Evolutionary conservation across 495 filamentous ascomycete species (phyloP).

Genomic region (Penicillium daleae): DNA sequence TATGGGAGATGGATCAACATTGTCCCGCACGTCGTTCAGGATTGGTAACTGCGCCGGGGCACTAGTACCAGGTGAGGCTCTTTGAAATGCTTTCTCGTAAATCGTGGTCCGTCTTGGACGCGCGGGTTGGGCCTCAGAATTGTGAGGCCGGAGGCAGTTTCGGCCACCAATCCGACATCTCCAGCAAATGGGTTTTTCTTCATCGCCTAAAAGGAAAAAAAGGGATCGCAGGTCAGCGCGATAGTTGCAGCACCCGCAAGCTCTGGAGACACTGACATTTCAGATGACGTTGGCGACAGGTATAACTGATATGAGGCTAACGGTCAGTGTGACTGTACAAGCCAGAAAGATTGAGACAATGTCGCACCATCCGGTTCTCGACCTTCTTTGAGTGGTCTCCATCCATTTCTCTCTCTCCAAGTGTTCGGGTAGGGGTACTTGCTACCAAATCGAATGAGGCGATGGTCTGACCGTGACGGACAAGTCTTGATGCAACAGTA

Average conservation of each 20-base stretch:
- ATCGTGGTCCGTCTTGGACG: neutral
- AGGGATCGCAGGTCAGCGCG: neutral
- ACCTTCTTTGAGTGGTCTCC: neutral
- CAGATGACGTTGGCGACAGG: neutral
- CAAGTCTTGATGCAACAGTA: neutral
- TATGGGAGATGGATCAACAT: neutral
- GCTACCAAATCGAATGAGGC: neutral
- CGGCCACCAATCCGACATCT: neutral
- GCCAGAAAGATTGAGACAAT: neutral
- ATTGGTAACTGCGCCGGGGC: neutral
- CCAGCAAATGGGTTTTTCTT: constrained; percentile 1
- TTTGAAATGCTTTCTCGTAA: neutral
- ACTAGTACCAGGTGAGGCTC: neutral
- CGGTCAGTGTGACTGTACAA: neutral
- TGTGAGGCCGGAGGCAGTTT: neutral
- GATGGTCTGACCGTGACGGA: neutral
- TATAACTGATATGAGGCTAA: neutral
- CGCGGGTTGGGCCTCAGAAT: neutral
- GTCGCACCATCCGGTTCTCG: neutral
- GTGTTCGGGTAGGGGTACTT: neutral
- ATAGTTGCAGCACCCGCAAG: neutral
- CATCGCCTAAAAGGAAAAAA: neutral
- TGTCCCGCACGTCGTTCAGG: neutral
- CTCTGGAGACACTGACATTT: neutral
- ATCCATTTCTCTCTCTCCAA: neutral